These are phyloP conservation scores for Choricystis sp. DNA, from an alignment of 139 green algal genomes.

Conservation along the genomic window DNA sequence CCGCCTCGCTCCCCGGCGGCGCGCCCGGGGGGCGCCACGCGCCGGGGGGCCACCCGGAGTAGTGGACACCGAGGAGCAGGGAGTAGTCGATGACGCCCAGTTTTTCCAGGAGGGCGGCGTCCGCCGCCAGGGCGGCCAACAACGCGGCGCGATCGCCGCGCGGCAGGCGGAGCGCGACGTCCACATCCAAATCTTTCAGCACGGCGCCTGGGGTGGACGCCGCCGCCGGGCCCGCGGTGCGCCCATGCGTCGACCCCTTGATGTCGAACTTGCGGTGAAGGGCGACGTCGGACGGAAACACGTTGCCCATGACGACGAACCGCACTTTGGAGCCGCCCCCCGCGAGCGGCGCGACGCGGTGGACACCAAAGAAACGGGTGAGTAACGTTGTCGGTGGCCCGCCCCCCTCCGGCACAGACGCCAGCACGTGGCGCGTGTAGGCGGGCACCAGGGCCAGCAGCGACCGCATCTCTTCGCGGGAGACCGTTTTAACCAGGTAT, in stretches of 20 bases:
- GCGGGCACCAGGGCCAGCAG: slow-evolving; percentile 43
- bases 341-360: slow-evolving; percentile 34
- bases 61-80: slow-evolving; percentile 53
- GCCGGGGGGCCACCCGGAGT: slow-evolving; percentile 17
- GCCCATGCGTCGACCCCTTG: slow-evolving; percentile 74
- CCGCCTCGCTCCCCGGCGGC: too few species aligned
- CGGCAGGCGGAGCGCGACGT: slow-evolving; percentile 16
- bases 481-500: slow-evolving; percentile 62
- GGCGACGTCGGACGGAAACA: slow-evolving; percentile 70
- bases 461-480: slow-evolving; percentile 42
- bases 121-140: slow-evolving; percentile 30
- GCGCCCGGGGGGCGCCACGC: slow-evolving; percentile 13
- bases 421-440: slow-evolving; percentile 47
- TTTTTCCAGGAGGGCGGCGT: slow-evolving; percentile 38
- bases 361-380: slow-evolving; percentile 57
- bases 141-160: slow-evolving; percentile 14
- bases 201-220: slow-evolving; percentile 7
- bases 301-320: slow-evolving; percentile 93
- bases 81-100: slow-evolving; percentile 64
- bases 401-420: slow-evolving; percentile 16
- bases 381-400: slow-evolving; percentile 48
- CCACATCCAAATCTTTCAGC: slow-evolving; percentile 63
- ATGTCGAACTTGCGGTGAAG: slow-evolving; percentile 86
- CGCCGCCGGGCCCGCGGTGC: slow-evolving; percentile 15
- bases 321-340: slow-evolving; percentile 49